These are phyloP conservation scores for Pseudomassariella vexata DNA, from an alignment of 2,329 filamentous ascomycete genomes.

Conservation along the genomic window DNA sequence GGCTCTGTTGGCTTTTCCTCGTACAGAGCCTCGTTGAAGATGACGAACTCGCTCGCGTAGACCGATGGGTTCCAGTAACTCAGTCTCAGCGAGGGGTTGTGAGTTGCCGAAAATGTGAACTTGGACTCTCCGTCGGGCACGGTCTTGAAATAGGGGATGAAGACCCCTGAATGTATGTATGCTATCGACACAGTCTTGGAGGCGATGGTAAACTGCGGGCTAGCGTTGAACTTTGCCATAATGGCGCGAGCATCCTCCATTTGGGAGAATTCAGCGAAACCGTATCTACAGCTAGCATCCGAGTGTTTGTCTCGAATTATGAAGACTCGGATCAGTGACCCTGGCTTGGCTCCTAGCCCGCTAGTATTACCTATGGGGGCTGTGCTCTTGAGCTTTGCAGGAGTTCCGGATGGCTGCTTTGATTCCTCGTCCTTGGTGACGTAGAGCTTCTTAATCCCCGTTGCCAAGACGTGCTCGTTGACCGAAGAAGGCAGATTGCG, in stretches of 20 bases:
- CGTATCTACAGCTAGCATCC: conserved; percentile 72
- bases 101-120: conserved; percentile 65
- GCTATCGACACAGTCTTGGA: conserved; percentile 65
- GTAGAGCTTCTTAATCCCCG: conserved; percentile 69
- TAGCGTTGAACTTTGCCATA: conserved; percentile 63
- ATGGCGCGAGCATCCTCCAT: conserved; percentile 72
- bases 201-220: conserved; percentile 71
- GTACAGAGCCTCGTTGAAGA: conserved; percentile 47
- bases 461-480: conserved; percentile 66
- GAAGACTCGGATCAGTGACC: conserved; percentile 71
- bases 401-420: conserved; percentile 35
- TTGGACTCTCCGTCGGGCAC: conserved; percentile 47
- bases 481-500: conserved; percentile 65
- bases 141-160: conserved; percentile 65
- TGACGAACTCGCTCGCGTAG: conserved; percentile 60
- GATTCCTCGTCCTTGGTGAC: conserved; percentile 47
- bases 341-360: conserved; percentile 64
- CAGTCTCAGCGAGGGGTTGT: conserved; percentile 61
- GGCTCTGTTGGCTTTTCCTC: conserved; percentile 31
- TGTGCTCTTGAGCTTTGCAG: conserved; percentile 53
- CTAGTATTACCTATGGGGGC: conserved; percentile 48
- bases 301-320: conserved; percentile 67
- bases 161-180: conserved; percentile 80
- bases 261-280: conserved; percentile 77
- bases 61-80: conserved; percentile 73